Evolutionary conservation across 345 rosid genomes (phyloP).

Genomic region (Eucalyptus shirleyi): DNA sequence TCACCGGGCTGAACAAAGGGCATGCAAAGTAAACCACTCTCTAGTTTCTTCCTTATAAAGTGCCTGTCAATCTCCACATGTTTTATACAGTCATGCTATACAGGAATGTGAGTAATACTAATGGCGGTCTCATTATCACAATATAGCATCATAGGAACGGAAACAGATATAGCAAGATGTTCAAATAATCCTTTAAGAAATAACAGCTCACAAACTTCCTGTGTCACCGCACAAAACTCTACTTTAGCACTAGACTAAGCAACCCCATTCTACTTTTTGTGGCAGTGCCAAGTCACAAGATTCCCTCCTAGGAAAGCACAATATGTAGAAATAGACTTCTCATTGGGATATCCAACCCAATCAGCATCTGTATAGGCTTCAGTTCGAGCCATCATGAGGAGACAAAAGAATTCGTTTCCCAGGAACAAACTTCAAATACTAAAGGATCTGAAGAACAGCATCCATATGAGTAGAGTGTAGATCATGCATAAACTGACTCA

Average conservation of each 20-base stretch:
- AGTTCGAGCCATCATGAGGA: not conserved
- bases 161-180: not conserved
- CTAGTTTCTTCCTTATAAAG: not conserved
- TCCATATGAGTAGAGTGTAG: not conserved
- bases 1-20: not conserved
- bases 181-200: not conserved
- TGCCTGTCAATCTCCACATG: not conserved
- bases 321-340: not conserved
- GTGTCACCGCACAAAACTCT: not conserved
- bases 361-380: not conserved
- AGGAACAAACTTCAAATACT: not conserved
- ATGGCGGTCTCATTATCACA: not conserved
- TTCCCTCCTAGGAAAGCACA: not conserved
- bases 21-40: not conserved
- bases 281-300: not conserved
- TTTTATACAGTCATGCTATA: not conserved
- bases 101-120: not conserved
- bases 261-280: not conserved
- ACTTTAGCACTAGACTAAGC: not conserved
- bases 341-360: not conserved
- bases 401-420: not conserved
- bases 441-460: not conserved
- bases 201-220: not conserved
- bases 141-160: not conserved
- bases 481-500: not conserved